These are phyloP conservation scores for Aureobasidium lini DNA, from an alignment of 2,329 filamentous ascomycete genomes.

Conservation along the genomic window DNA sequence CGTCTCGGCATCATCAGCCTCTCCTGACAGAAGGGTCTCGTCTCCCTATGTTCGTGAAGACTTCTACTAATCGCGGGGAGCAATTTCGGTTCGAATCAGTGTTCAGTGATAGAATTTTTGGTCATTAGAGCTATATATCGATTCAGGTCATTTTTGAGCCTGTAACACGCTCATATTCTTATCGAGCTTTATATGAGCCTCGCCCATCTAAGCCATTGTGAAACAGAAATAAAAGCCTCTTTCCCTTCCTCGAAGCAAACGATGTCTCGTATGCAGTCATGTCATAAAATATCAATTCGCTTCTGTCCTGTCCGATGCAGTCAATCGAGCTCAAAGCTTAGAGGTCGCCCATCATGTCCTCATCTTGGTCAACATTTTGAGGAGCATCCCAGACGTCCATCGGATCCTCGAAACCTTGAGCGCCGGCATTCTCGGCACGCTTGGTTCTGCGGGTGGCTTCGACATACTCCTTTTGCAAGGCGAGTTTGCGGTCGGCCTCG, in stretches of 20 bases:
- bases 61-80: no score
- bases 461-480: conserved; percentile 52
- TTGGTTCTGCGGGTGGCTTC: conserved; percentile 44
- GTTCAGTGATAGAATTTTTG: no score
- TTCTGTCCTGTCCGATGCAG: not conserved
- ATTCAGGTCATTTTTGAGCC: not conserved
- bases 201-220: not conserved
- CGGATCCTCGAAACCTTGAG: conserved; percentile 28
- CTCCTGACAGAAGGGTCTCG: no score
- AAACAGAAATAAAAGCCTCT: not conserved
- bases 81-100: no score
- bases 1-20: no score
- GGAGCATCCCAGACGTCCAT: conserved; percentile 28
- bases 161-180: not conserved
- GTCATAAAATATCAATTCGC: not conserved
- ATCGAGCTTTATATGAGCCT: not conserved
- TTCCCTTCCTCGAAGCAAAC: not conserved
- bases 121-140: not conserved
- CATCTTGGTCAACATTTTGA: conserved; percentile 15
- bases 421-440: conserved; percentile 23
- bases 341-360: conserved; percentile 26
- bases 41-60: no score
- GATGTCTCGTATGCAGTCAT: conserved; percentile 8
- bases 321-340: not conserved
- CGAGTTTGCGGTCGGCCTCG: conserved; percentile 48